Base-by-base conservation (phyloP, 2,329 filamentous ascomycete species). In the Alternaria alternata region DNA sequence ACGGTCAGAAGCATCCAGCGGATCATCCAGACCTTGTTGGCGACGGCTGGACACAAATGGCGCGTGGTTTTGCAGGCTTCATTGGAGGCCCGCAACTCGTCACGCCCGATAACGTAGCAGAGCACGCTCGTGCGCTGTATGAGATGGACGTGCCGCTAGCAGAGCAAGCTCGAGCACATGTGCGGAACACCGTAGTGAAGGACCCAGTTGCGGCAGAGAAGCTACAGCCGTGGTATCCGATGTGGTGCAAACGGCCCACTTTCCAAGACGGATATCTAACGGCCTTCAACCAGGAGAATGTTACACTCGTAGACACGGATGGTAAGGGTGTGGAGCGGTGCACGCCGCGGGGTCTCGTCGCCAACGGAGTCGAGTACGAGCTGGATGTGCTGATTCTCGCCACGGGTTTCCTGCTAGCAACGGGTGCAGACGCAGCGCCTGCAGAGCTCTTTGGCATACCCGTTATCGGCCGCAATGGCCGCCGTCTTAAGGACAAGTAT, bases 181-280 rank as follows among this genome's bases (percentile, higher is more conserved):
- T 59, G 3, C 36, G 36, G 5, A 34, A 54, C 9, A 49, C 24
- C 5, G 51, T 54, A 4, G 86, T 89, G 22, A 73, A 81, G 42
- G 81, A 89, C 63, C 71, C 71, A 9, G 70, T 68, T 2, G 84
- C 82, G 0, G 87, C 87, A 0, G 80, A 80, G 43, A 80, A 75
- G 9, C 79, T 89, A 9, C 84, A 86, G 69, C 79, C 86, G 0
- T 88, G 85, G 84, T 89, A 89, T 68, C 82, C 85, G 0, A 73
- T 74, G 0, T 88, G 85, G 83, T 89, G 88, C 78, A 89, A 90
- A 71, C 83, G 87, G 1, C 87, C 87, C 0, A 82, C 80, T 20
- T 89, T 89, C 73, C 85, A 85, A 73, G 85, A 89, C 67, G 80
- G 82, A 7, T 89, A 87, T 66, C 81, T 89, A 1, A 68, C 79